Base-by-base conservation (phyloP, 495 filamentous ascomycete species). In the Penicillium goetzii region DNA sequence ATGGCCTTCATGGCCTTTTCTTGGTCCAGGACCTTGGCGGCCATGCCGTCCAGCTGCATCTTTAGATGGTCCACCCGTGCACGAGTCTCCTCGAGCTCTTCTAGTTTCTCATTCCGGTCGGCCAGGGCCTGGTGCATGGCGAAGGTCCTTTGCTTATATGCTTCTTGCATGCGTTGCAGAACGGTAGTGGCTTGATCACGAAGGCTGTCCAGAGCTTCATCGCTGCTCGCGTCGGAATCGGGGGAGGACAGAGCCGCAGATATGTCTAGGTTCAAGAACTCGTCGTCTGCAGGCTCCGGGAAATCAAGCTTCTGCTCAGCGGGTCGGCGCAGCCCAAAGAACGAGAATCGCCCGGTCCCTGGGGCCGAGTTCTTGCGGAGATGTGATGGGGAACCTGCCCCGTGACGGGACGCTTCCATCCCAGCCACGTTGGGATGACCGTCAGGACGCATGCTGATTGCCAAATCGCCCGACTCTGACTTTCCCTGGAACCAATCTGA, bases 81-180 rank as follows among this genome's bases (percentile, higher is more conserved):
- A 50, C 88, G 82, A n/a, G 89, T 85, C 69, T 92, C 91, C 58
- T 91, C 89, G 3, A 89, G 75, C 70, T 94, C 92, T 51, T 95
- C 91, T 8, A 72, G 71, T 69, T 87, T 84, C 12, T 87, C 88
- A 28, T 82, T 83, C 59, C 86, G 82, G 67, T 92, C 90, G 8
- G 83, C 84, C 51, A 81, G 65, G 9, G 85, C 70, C 51, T 90
- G 86, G 57, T 81, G 81, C 51, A 92, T 74, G 34, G 85, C 79
- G 26, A 83, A 73, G 1, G 83, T 84, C 11, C 88, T 84, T 64
- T 84, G 75, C 57, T 86, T 85, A 78, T 93, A 93, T 21, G 90
- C 91, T 36, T 79, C 77, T 69, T 93, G 92, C 73, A 92, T 81
- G 56, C 79, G 82, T 51, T 76, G 73, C 19, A 93, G 74, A 12